Evolutionary conservation across 192 early-diverging fungal genomes (phyloP).

Genomic region (Backusella circina): DNA sequence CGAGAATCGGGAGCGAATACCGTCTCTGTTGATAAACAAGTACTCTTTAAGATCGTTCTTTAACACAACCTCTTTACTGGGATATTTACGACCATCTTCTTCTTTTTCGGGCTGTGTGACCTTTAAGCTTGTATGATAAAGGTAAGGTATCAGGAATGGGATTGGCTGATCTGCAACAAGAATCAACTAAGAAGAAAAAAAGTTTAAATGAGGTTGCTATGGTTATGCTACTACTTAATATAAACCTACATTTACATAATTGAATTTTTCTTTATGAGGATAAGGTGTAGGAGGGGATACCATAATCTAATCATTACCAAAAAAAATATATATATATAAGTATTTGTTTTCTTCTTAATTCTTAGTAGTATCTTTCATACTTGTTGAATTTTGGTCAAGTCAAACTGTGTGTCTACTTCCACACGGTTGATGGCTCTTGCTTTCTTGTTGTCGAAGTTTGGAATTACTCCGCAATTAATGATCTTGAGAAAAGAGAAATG

Average conservation of each 20-base stretch:
- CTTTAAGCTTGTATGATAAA: constrained; percentile 43
- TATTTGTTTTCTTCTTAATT: neutral
- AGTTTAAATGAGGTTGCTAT: neutral
- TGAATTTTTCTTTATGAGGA: constrained; percentile 47
- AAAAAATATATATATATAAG: neutral
- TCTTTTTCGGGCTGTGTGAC: constrained; percentile 37
- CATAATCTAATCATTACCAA: constrained; percentile 34
- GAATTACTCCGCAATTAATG: constrained; percentile 45
- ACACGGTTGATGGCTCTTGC: constrained; percentile 45
- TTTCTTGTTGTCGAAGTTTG: constrained; percentile 36
- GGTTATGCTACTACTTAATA: neutral
- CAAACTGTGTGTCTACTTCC: constrained; percentile 37
- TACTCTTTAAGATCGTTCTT: constrained; percentile 59
- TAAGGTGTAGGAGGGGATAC: constrained; percentile 47
- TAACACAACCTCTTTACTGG: constrained; percentile 38
- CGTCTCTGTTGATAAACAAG: constrained; percentile 49
- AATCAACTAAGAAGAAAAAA: constrained; percentile 30
- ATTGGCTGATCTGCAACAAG: constrained; percentile 39
- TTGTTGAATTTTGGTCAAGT: constrained; percentile 43
- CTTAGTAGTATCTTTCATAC: neutral
- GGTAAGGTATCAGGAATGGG: constrained; percentile 50
- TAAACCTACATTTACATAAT: constrained; percentile 46
- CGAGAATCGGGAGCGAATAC: constrained; percentile 41
- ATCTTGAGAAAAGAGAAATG: constrained; percentile 9
- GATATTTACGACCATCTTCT: constrained; percentile 17